Evolutionary conservation across 495 filamentous ascomycete species (phyloP), one percentile per base, ranked within the genome.

Genomic region (Staphylotrichum longicolle): DNA sequence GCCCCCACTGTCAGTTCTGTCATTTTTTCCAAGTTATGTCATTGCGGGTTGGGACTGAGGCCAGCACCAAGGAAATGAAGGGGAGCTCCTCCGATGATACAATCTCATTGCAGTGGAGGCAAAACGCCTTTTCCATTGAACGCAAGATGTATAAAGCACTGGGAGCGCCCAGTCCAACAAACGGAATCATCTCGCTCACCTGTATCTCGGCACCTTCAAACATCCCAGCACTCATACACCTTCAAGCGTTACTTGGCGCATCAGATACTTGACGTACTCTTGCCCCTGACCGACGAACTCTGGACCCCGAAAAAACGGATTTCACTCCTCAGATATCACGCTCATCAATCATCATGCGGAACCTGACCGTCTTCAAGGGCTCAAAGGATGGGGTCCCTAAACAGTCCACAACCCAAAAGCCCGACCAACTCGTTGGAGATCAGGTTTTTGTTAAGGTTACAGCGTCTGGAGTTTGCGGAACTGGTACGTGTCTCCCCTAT

Each of bases 381-480:
- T 41, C 30, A 14, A n/a, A 45, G 7, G 42, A 57, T 35, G 54
- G 54, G 12, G 30, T 8, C 5, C 41, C 42, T 41, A 46, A 46
- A 14, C 46, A 57, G 20, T 57, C 54, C 41, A 57, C 34, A 30
- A 57, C 54, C 54, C 14, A 34, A 7, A 57, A 46, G 32, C 53
- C 53, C 6, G 54, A 57, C 42, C 41, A 57, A 32, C 54, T 45
- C 32, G 42, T 55, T 7, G 42, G 33, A 1, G 41, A 57, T 5
- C 30, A 57, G 54, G 54, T 57, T 9, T 35, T 35, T 10, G 32
- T 57, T 27, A 45, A 32, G 27, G 33, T 57, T 2, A 57, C 54
- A 27, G 41, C 40, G 15, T 57, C 54, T 46, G 54, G 54, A 6
- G 54, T 57, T 14, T 57, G 54, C n/a, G 54, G 54, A 46, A 57